Evolutionary conservation across 768 basidiomycete genomes (phyloP), one percentile per base, ranked within the genome.

Genomic region (Mycena galericulata): DNA sequence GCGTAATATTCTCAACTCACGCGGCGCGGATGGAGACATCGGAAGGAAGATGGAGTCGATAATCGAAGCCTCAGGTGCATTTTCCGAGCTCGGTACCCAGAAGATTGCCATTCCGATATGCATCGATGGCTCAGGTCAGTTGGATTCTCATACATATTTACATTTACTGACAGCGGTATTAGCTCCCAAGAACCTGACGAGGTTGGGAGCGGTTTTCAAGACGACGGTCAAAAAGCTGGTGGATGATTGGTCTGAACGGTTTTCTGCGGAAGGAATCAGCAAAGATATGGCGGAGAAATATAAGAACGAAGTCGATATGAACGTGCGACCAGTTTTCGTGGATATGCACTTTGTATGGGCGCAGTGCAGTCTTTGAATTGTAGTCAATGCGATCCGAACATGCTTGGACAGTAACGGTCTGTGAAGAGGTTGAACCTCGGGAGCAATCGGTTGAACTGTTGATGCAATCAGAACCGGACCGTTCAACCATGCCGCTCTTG

Each of bases 321-420:
- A 63, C 12, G n/a, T 24, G 7, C 46, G 8, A 26, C 46, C 38
- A 36, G 59, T 50, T 61, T 3, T 18, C 18, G 11, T 24, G 7
- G 59, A 61, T 4, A 49, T 61, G 32, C 4, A 50, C 50, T 61
- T 61, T 50, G 59, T 40, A n/a, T 50, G 24, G 47, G 59, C 59
- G 24, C 59, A 11, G 47, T 47, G 59, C 24, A 4, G 43, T 38
- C 12, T 57, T 59, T 30, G 17, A 41, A n/a, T n/a, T n/a, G n/a
- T n/a, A n/a, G n/a, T n/a, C n/a, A n/a, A n/a, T n/a, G n/a, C n/a
- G n/a, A n/a, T n/a, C n/a, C n/a, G n/a, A n/a, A n/a, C n/a, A n/a
- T n/a, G n/a, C n/a, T n/a, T n/a, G n/a, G n/a, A n/a, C n/a, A n/a
- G n/a, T n/a, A n/a, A n/a, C n/a, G n/a, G n/a, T n/a, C n/a, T n/a